These are phyloP conservation scores for Coemansia sp. DNA, from an alignment of 192 early-diverging fungal species.

Conservation along the genomic window DNA sequence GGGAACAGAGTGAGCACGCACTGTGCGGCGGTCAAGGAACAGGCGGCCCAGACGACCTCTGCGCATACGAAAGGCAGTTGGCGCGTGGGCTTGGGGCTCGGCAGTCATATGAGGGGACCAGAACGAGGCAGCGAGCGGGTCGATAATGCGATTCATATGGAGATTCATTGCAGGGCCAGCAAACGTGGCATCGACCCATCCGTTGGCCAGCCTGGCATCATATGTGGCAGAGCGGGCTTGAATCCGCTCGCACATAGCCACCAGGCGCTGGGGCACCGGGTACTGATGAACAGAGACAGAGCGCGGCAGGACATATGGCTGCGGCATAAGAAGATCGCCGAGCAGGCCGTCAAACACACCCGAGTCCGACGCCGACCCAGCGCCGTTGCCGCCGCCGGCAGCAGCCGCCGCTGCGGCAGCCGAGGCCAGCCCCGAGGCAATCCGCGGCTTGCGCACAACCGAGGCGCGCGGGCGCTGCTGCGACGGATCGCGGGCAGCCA, in stretches of 20 bases:
- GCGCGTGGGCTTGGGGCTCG: neutral
- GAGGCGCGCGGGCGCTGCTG: constrained; percentile 23
- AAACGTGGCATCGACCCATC: constrained; percentile 44
- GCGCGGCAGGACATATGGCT: constrained; percentile 38
- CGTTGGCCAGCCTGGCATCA: constrained; percentile 11
- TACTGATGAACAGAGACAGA: constrained; percentile 37
- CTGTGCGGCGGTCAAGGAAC: constrained; percentile 36
- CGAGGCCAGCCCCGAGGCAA: constrained; percentile 20
- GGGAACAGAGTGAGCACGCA: neutral
- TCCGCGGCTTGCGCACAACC: constrained; percentile 19
- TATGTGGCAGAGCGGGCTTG: constrained; percentile 4
- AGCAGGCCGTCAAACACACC: neutral
- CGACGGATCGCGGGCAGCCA: constrained; percentile 16
- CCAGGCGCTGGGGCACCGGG: constrained; percentile 14
- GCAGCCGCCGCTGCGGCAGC: constrained; percentile 13
- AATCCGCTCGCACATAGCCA: constrained; percentile 26
- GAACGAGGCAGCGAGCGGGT: constrained; percentile 15
- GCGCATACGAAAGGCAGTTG: constrained; percentile 38
- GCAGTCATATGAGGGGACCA: constrained; percentile 21
- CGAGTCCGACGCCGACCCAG: neutral
- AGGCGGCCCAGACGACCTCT: constrained; percentile 33
- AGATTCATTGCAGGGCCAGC: neutral
- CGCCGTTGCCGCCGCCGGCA: neutral
- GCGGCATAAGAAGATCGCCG: constrained; percentile 17
- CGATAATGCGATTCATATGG: constrained; percentile 14